Conservation (phyloP, 352 stramenopile genomes). For the Phytopythium oedochilum region DNA sequence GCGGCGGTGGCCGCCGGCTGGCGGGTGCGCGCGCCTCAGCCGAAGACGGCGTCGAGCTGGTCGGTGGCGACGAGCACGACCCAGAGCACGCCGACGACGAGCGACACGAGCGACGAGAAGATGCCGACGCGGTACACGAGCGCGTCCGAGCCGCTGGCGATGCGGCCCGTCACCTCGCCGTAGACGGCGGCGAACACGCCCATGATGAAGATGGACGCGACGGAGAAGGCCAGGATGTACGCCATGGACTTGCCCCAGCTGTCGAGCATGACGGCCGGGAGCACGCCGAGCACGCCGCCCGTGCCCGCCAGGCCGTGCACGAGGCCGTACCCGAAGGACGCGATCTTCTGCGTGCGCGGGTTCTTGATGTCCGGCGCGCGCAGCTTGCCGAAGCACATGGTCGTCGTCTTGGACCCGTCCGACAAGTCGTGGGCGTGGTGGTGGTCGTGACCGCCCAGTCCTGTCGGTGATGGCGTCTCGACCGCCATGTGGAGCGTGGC, state of each 20-base stretch:
- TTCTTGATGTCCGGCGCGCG: slow-evolving; percentile 42
- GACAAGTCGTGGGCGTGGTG: slow-evolving; percentile 13
- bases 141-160: slow-evolving; percentile 27
- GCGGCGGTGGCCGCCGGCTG: too few species aligned
- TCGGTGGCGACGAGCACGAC: slow-evolving; percentile 46
- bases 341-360: slow-evolving; percentile 30
- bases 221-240: slow-evolving; percentile 82
- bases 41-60: slow-evolving; percentile 49
- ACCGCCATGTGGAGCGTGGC: not conserved
- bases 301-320: slow-evolving; percentile 71
- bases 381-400: slow-evolving; percentile 32
- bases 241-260: slow-evolving; percentile 49
- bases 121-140: slow-evolving; percentile 49
- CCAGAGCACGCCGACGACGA: slow-evolving; percentile 56
- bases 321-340: slow-evolving; percentile 67
- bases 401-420: slow-evolving; percentile 7
- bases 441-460: not conserved
- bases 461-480: slow-evolving; percentile 9
- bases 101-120: slow-evolving; percentile 49
- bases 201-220: slow-evolving; percentile 85
- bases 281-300: slow-evolving; percentile 56
- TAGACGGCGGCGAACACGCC: slow-evolving; percentile 77
- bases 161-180: slow-evolving; percentile 46
- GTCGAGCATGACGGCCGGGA: slow-evolving; percentile 75
- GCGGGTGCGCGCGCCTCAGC: not conserved